Base-by-base conservation (phyloP, 768 basidiomycete species). In the Peribolospora kevripleyi region DNA sequence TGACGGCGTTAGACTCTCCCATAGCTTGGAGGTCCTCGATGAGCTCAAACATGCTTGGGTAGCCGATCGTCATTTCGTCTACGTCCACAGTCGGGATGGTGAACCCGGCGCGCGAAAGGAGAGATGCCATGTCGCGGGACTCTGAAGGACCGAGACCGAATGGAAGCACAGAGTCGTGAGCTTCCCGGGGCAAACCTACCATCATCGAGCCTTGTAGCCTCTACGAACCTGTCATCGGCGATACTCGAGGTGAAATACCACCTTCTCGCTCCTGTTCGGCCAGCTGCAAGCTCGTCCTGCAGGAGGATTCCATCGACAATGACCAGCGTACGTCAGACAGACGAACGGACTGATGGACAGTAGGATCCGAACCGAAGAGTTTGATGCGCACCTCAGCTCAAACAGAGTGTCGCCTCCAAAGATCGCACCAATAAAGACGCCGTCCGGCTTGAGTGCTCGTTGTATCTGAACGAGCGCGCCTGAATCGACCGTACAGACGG, bases 401-500 rank as follows among this genome's bases (percentile, higher is more conserved):
- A 95, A 98, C 5, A 98, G 71, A 0, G 88, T 90, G 57, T 97
- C 93, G 2, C 93, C 90, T 11, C 93, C 93, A 55, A 95, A 77
- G 72, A 97, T 81, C 11, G 90, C 86, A 10, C 81, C 90, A 13
- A 98, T 72, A 65, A 98, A 97, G 40, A 95, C 76, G 2, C 91
- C 93, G 65, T 97, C 91, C 0, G 90, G 84, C 61, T 77, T 73
- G 9, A 98, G 69, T 2, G 79, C 77, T 68, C 84, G 79, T 60
- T 76, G 78, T 55, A 93, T 84, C 64, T 97, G 93, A 7, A 85
- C 73, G 8, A 98, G 72, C 0, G 79, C 72, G 6, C 86, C 88
- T 90, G 52, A 10, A 51, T 8, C 14, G 1, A 3, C 39, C 13
- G 5, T 48, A n/a, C 39, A 11, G 39, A 42, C 46, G 37, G 37